Evolutionary conservation across 2,329 filamentous ascomycete species (phyloP), one percentile per base, ranked within the genome.

Genomic region (Neonectria hederae): DNA sequence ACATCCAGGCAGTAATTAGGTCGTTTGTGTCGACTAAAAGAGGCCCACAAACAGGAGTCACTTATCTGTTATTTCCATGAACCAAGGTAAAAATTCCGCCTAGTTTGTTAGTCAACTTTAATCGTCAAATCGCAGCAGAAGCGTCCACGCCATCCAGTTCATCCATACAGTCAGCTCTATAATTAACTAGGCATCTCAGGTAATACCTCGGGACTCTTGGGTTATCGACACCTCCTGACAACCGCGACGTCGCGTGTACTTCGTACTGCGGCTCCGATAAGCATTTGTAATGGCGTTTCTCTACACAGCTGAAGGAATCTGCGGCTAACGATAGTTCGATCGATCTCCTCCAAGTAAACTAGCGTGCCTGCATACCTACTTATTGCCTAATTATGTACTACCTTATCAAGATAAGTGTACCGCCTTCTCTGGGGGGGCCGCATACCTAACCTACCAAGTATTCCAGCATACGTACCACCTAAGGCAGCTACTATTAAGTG

Each of bases 211-310:
- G 5, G 4, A 35, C 32, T 35, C 32, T 13, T 38, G 14, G 6
- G 21, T 38, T n/a, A 1, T 46, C 49, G 9, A n/a, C 17, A 24
- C 17, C 21, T 40, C 19, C 42, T 22, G 13, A 10, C 28, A 19
- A n/a, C 42, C 5, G 22, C 43, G 19, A 42, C 22, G n/a, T 30
- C 9, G n/a, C 30, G 32, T 42, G 17, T 4, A 19, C 13, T 30
- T 30, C 8, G 10, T 24, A 43, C 22, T 55, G 53, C 53, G 17
- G 53, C 38, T 55, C 53, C 38, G 53, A 55, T 32, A 19, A 51
- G 13, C 28, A 21, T 7, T 22, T 14, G 13, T 30, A 26, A 26
- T 19, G 45, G 24, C 28, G 26, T 49, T 13, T 11, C n/a, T 24
- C 8, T 45, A 13, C 11, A 9, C 14, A 28, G 45, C 22, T 30